phyloP scores from a whole-genome alignment of 306 rosid genomes.

The Vigna reflexopilosa region DNA sequence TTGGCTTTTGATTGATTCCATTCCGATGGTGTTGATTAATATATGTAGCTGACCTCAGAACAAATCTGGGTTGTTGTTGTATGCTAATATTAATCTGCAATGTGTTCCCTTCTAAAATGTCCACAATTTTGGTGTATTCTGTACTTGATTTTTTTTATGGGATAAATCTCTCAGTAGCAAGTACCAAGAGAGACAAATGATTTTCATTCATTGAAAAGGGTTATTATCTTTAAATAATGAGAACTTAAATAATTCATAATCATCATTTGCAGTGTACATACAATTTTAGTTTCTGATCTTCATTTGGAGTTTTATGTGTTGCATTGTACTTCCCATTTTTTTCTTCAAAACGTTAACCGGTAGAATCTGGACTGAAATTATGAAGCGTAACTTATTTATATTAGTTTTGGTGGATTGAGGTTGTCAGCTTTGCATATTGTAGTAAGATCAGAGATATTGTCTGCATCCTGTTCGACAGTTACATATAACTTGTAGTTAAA shows the following conservation, averaged over 20 bases:
- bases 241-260: neutral
- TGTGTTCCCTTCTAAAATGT: too few relatives aligned
- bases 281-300: neutral
- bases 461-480: constrained; percentile 6
- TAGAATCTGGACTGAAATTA: constrained; percentile 7
- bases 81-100: too few relatives aligned
- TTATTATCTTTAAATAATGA: constrained; percentile 16
- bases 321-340: neutral
- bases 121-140: too few relatives aligned
- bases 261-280: neutral
- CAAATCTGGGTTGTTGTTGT: neutral
- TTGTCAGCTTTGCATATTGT: constrained; percentile 8
- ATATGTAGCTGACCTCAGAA: neutral
- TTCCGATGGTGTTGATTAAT: constrained; percentile 13
- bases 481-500: constrained; percentile 1
- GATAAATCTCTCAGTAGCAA: constrained; percentile 25
- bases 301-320: constrained; percentile 30
- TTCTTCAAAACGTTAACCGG: neutral
- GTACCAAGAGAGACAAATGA: neutral
- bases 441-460: neutral
- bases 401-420: neutral
- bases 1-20: constrained; percentile 10
- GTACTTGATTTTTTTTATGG: too few relatives aligned
- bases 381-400: constrained; percentile 15
- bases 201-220: constrained; percentile 26